These are phyloP conservation scores for Nakazawaea pomicola DNA, from an alignment of 805 yeast genomes.

Conservation along the genomic window DNA sequence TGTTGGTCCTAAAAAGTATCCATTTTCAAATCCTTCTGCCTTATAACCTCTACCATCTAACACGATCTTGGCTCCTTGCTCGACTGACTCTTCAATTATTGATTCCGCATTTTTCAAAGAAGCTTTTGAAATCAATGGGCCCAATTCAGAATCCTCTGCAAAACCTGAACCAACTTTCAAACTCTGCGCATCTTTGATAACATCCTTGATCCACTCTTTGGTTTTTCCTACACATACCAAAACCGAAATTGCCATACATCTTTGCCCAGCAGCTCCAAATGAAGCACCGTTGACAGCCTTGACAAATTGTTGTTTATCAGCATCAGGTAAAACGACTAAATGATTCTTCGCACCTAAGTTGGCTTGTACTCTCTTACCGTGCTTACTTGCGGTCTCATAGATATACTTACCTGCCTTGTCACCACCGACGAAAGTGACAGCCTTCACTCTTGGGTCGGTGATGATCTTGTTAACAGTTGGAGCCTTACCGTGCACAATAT, in stretches of 20 bases:
- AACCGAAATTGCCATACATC: constrained; percentile 76
- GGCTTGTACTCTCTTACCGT: constrained; percentile 74
- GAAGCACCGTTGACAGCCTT: constrained; percentile 71
- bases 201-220: constrained; percentile 57
- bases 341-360: constrained; percentile 80
- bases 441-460: constrained; percentile 71
- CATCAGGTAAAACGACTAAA: constrained; percentile 68
- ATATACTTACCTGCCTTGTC: constrained; percentile 76
- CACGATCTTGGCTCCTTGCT: constrained; percentile 55
- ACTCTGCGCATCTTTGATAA: constrained; percentile 49
- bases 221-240: constrained; percentile 68
- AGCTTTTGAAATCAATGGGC: constrained; percentile 66
- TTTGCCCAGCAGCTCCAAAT: constrained; percentile 82
- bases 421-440: constrained; percentile 75
- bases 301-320: constrained; percentile 56
- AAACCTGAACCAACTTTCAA: constrained; percentile 66
- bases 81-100: constrained; percentile 50
- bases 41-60: constrained; percentile 58
- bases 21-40: constrained; percentile 38
- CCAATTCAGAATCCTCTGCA: constrained; percentile 55
- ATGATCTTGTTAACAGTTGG: constrained; percentile 65
- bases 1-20: constrained; percentile 73
- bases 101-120: constrained; percentile 49
- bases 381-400: constrained; percentile 56
- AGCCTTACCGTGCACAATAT: constrained; percentile 69